These are phyloP conservation scores for Saposhnikovia divaricata DNA, from an alignment of 129 eudicot genomes.

Conservation along the genomic window DNA sequence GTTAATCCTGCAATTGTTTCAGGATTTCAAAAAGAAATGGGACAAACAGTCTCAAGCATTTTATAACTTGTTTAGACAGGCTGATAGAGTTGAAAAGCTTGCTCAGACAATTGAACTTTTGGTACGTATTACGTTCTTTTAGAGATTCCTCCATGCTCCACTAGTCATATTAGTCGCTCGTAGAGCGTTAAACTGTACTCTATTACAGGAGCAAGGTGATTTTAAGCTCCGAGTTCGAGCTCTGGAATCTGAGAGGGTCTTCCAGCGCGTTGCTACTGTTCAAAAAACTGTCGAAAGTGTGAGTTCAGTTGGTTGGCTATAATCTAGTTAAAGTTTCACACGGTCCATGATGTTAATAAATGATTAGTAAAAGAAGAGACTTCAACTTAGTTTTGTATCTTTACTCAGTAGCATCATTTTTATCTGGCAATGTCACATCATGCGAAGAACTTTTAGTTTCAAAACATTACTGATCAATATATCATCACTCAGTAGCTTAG, in stretches of 20 bases:
- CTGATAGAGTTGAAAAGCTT: conserved; percentile 91
- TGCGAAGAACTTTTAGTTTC: not conserved
- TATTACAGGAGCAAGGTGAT: conserved; percentile 89
- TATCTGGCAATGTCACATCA: conserved; percentile 2
- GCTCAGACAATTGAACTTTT: conserved; percentile 71
- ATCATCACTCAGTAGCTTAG: no score
- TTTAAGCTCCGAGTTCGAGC: conserved; percentile 92
- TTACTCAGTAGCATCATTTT: not conserved
- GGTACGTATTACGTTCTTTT: conserved; percentile 34
- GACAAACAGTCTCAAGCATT: conserved; percentile 83
- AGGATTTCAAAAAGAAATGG: conserved; percentile 93
- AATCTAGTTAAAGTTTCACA: not conserved
- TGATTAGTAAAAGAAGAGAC: not conserved
- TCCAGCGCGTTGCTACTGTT: conserved; percentile 95
- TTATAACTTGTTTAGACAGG: conserved; percentile 91
- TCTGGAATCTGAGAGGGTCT: conserved; percentile 92
- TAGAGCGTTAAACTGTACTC: not conserved
- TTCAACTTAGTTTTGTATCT: not conserved
- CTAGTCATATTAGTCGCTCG: not conserved
- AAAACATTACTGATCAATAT: not conserved
- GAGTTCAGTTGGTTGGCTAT: conserved; percentile 25
- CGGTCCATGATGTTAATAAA: not conserved
- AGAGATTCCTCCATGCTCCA: not conserved
- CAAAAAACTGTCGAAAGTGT: conserved; percentile 87
- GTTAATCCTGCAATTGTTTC: conserved; percentile 20